These are phyloP conservation scores for Cordyceps cicadae DNA, from an alignment of 2,329 filamentous ascomycete species.

Conservation along the genomic window DNA sequence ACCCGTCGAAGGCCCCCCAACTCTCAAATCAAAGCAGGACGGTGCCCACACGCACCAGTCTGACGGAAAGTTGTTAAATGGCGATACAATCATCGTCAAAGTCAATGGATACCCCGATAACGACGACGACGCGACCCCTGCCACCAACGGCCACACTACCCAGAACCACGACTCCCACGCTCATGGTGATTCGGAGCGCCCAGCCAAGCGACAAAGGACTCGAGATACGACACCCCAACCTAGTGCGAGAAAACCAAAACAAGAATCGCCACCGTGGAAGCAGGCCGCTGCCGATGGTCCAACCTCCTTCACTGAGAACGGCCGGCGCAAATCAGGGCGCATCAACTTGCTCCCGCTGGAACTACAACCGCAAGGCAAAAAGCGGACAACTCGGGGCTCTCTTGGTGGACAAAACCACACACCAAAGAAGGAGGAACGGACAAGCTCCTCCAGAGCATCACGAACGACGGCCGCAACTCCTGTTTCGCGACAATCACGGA, in stretches of 20 bases:
- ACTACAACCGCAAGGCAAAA: conserved; percentile 39
- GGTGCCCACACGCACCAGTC: neutral
- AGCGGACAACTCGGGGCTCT: conserved; percentile 42
- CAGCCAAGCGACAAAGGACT: conserved; percentile 58
- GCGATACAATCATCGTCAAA: neutral
- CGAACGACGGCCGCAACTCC: conserved; percentile 19
- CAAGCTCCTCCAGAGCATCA: conserved; percentile 9
- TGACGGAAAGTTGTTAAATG: neutral
- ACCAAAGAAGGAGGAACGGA: conserved; percentile 21
- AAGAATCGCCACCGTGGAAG: conserved; percentile 87
- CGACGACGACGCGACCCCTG: conserved; percentile 18
- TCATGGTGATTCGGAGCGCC: conserved; percentile 36
- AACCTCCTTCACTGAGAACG: conserved; percentile 71
- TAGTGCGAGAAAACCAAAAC: conserved; percentile 36
- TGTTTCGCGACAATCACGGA: conserved; percentile 12
- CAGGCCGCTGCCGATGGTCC: conserved; percentile 76
- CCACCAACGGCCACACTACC: conserved; percentile 15
- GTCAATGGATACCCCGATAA: conserved; percentile 16
- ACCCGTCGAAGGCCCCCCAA: conserved; percentile 23
- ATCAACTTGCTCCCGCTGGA: conserved; percentile 51
- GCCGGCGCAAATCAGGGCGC: conserved; percentile 58
- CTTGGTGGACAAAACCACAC: conserved; percentile 25
- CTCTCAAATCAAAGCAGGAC: conserved; percentile 18
- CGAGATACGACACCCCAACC: conserved; percentile 36
- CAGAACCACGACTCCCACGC: conserved; percentile 7